phyloP scores from a whole-genome alignment of 345 rosid species.

The Pistacia vera region DNA sequence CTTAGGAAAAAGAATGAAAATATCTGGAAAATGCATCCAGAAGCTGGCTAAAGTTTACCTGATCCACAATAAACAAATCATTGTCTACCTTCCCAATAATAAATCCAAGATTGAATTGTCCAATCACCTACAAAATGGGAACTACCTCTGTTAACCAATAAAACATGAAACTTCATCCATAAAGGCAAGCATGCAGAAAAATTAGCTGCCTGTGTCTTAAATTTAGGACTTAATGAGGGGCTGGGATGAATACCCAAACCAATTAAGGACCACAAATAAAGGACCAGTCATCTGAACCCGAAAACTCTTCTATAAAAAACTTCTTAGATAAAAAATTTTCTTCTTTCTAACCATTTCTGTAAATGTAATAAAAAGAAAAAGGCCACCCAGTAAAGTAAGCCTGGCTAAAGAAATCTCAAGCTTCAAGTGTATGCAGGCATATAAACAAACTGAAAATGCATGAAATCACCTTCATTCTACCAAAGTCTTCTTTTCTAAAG shows the following conservation, averaged over 20 bases:
- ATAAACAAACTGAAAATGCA: conserved; percentile 7
- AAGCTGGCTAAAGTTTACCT: conserved; percentile 50
- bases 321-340: background rate
- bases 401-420: background rate
- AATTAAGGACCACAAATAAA: background rate
- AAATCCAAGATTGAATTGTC: conserved; percentile 98
- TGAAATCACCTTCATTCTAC: conserved; percentile 78
- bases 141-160: conserved; percentile 8
- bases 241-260: background rate
- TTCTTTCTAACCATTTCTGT: background rate
- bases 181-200: conserved; percentile 8
- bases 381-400: background rate
- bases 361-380: background rate
- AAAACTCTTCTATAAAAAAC: background rate
- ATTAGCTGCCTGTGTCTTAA: conserved; percentile 6
- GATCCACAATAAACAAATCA: conserved; percentile 98
- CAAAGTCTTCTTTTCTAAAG: conserved; percentile 86
- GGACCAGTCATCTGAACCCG: background rate
- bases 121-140: conserved; percentile 64
- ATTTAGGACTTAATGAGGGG: background rate
- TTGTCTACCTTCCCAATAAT: conserved; percentile 85
- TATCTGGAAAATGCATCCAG: conserved; percentile 15
- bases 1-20: conserved; percentile 7
- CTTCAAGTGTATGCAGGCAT: background rate
- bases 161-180: conserved; percentile 4